Evolutionary conservation across 305 asterid genomes (phyloP).

Genomic region (Solanum chacoense): DNA sequence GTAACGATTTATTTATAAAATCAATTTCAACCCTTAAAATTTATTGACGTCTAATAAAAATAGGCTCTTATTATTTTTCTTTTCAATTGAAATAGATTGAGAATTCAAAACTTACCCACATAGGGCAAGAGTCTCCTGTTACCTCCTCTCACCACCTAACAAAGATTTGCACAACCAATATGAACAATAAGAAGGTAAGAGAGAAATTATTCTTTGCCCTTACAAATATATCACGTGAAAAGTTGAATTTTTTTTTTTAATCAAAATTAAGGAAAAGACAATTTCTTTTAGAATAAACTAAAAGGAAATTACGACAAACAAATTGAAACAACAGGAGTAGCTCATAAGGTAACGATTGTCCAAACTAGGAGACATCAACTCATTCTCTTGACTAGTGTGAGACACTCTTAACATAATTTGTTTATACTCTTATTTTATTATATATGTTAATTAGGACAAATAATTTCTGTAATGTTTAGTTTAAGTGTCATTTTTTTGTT

Average conservation of each 20-base stretch:
- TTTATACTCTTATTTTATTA: background rate
- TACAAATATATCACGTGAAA: background rate
- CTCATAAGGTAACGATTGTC: background rate
- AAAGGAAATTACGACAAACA: background rate
- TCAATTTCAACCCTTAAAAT: background rate
- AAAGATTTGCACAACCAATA: background rate
- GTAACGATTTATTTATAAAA: background rate
- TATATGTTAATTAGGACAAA: background rate
- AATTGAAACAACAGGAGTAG: background rate
- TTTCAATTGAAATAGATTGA: background rate
- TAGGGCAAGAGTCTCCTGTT: slow-evolving; percentile 40
- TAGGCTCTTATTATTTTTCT: background rate
- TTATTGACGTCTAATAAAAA: background rate
- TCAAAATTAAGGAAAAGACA: background rate
- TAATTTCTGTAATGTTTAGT: background rate
- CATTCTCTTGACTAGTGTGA: background rate
- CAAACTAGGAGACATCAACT: background rate
- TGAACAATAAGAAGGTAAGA: background rate
- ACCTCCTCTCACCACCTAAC: slow-evolving; percentile 42
- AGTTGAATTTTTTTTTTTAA: too few relatives aligned
- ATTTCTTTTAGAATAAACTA: too few relatives aligned
- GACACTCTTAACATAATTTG: background rate
- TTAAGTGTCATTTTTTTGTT: background rate
- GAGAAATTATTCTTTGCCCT: background rate
- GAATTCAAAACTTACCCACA: slow-evolving; percentile 20